phyloP scores from a whole-genome alignment of 768 basidiomycete species.

The Serpula lacrymans region DNA sequence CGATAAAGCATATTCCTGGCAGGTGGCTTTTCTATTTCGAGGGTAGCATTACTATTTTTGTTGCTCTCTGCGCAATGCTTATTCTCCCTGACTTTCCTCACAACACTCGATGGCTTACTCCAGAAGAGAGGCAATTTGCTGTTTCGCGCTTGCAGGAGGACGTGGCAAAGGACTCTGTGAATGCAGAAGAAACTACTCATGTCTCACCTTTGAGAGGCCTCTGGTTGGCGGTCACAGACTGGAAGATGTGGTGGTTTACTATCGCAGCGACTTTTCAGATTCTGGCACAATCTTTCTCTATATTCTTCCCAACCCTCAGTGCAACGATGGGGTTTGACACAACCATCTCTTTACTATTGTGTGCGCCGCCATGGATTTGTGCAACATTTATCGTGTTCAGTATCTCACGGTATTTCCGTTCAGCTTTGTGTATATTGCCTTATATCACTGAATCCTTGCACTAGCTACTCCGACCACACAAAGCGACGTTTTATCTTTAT shows the following conservation, averaged over 20 bases:
- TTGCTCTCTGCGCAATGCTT: slow-evolving; percentile 49
- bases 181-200: slow-evolving; percentile 12
- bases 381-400: slow-evolving; percentile 56
- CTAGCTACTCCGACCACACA: slow-evolving; percentile 65
- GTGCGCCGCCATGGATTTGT: slow-evolving; percentile 48
- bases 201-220: slow-evolving; percentile 25
- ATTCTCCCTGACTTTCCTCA: slow-evolving; percentile 74
- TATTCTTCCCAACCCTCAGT: slow-evolving; percentile 24
- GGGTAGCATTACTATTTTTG: slow-evolving; percentile 52
- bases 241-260: slow-evolving; percentile 64
- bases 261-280: slow-evolving; percentile 51
- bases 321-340: slow-evolving; percentile 34
- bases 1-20: slow-evolving; percentile 1
- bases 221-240: slow-evolving; percentile 34
- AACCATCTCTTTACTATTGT: slow-evolving; percentile 37
- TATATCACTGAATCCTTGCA: slow-evolving; percentile 4
- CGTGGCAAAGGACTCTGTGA: slow-evolving; percentile 25
- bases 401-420: slow-evolving; percentile 54
- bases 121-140: slow-evolving; percentile 52
- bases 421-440: slow-evolving; percentile 7
- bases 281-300: slow-evolving; percentile 19
- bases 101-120: slow-evolving; percentile 56
- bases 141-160: slow-evolving; percentile 60
- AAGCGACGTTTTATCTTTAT: slow-evolving; percentile 77
- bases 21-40: slow-evolving; percentile 75